phyloP scores from a whole-genome alignment of 345 rosid species.

The Triadica sebifera region DNA sequence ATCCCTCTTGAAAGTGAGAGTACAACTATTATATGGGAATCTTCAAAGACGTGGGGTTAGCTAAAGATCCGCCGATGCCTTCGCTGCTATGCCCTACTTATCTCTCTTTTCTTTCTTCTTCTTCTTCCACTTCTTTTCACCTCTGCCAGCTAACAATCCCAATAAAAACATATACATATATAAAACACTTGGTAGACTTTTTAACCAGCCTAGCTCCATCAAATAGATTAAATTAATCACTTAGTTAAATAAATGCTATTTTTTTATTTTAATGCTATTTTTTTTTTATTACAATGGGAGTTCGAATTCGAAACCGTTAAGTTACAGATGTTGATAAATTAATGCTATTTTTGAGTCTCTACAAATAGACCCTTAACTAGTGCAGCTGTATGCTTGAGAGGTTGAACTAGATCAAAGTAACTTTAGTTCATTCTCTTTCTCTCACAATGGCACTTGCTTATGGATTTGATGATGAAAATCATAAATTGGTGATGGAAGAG shows the following conservation, averaged over 20 bases:
- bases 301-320: too few relatives aligned
- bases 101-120: constrained; percentile 11
- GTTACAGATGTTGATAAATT: too few relatives aligned
- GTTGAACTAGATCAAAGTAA: constrained; percentile 14
- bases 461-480: constrained; percentile 14
- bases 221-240: background rate
- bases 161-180: constrained; percentile 17
- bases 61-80: constrained; percentile 44
- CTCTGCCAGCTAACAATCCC: constrained; percentile 58
- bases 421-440: constrained; percentile 4
- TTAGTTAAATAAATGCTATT: background rate
- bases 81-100: constrained; percentile 25
- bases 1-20: constrained; percentile 2
- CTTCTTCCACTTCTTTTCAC: constrained; percentile 14
- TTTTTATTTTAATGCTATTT: too few relatives aligned
- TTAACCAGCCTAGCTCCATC: constrained; percentile 3
- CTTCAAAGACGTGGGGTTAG: constrained; percentile 42
- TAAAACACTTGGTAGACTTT: background rate
- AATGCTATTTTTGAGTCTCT: constrained; percentile 9
- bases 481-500: constrained; percentile 21
- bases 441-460: constrained; percentile 51
- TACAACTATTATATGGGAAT: constrained; percentile 23
- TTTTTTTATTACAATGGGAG: too few relatives aligned
- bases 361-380: constrained; percentile 19
- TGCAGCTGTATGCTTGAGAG: constrained; percentile 10